Conservation (phyloP, 1,284 basidiomycete species). For the Irpex sp. region DNA sequence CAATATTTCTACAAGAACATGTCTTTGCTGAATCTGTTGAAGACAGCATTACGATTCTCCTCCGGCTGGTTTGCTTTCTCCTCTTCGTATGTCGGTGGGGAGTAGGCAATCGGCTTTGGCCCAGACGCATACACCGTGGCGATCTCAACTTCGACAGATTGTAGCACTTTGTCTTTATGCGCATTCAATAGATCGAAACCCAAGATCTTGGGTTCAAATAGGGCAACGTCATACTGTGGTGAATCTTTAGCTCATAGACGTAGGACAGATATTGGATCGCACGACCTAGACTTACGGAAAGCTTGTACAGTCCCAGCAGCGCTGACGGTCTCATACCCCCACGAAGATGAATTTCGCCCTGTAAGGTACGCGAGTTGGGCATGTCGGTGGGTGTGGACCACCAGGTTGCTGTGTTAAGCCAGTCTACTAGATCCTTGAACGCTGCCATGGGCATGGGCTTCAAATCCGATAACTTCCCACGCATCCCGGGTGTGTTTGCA, state of each 20-base stretch:
- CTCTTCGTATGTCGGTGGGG: constrained; percentile 3
- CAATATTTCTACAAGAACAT: not conserved
- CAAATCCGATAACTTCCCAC: not conserved
- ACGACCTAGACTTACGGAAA: not conserved
- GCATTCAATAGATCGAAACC: not conserved
- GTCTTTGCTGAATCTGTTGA: not conserved
- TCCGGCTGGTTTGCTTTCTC: not conserved
- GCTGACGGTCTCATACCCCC: constrained; percentile 2
- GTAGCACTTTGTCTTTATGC: not conserved
- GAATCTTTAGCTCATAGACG: too few relatives aligned
- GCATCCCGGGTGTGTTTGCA: not conserved
- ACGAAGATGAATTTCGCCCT: constrained; percentile 3
- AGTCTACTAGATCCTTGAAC: constrained; percentile 2
- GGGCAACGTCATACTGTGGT: constrained; percentile 4
- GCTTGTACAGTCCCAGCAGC: constrained; percentile 1
- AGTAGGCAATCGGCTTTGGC: constrained; percentile 5
- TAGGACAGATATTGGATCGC: not conserved
- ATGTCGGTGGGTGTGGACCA: not conserved
- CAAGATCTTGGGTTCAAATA: not conserved
- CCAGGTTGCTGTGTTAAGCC: constrained; percentile 3
- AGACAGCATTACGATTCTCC: not conserved
- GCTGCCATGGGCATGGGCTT: not conserved
- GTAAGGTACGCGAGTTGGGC: not conserved
- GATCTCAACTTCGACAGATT: not conserved
- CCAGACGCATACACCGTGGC: constrained; percentile 6